These are phyloP conservation scores for Xylaria sp. DNA, from an alignment of 2,329 filamentous ascomycete genomes.

Conservation along the genomic window DNA sequence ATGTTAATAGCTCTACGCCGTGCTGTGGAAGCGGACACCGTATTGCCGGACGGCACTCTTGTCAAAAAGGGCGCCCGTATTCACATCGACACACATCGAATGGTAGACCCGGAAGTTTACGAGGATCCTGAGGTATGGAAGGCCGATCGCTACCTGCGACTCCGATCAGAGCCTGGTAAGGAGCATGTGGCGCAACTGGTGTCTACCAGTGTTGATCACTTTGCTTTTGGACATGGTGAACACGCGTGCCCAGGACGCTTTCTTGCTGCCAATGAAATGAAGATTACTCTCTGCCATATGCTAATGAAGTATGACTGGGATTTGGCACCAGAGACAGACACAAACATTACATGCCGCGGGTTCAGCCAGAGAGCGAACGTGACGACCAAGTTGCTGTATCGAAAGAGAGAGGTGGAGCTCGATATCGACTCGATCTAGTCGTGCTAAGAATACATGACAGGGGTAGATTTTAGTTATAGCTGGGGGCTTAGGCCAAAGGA, in stretches of 20 bases:
- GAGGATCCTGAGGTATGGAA: slow-evolving; percentile 42
- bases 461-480: too few relatives aligned
- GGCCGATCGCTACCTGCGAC: slow-evolving; percentile 37
- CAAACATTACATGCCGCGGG: background rate
- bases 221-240: slow-evolving; percentile 52
- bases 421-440: slow-evolving; percentile 35
- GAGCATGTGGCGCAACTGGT: slow-evolving; percentile 46
- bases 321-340: slow-evolving; percentile 32
- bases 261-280: slow-evolving; percentile 51
- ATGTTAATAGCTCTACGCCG: slow-evolving; percentile 38
- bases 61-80: slow-evolving; percentile 39
- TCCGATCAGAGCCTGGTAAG: slow-evolving; percentile 38
- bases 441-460: too few relatives aligned
- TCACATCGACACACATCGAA: slow-evolving; percentile 41
- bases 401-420: slow-evolving; percentile 27
- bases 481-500: background rate
- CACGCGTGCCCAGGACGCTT: slow-evolving; percentile 48
- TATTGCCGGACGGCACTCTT: slow-evolving; percentile 39
- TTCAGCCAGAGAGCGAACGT: slow-evolving; percentile 21
- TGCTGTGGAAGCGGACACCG: slow-evolving; percentile 29
- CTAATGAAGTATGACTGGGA: slow-evolving; percentile 45
- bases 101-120: slow-evolving; percentile 40
- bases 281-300: slow-evolving; percentile 43
- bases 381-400: slow-evolving; percentile 26
- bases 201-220: slow-evolving; percentile 43